Evolutionary conservation across 108 stramenopile species (phyloP).

Genomic region (Skeletonema tropicum): DNA sequence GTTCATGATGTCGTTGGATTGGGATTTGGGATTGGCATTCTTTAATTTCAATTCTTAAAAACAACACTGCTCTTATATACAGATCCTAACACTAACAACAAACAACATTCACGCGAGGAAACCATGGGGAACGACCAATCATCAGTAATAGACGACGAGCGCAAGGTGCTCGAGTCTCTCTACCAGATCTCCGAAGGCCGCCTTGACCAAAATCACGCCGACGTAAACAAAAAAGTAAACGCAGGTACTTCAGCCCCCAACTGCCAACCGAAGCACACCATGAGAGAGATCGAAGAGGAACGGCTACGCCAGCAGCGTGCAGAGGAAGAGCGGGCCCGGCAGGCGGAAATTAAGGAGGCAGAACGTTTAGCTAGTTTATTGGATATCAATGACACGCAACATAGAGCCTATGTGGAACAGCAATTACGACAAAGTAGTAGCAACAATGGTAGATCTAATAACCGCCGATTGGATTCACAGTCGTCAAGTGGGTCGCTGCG

Average conservation of each 20-base stretch:
- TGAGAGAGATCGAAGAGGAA: conserved; percentile 30
- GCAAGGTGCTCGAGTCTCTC: conserved; percentile 42
- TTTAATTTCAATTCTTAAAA: too few relatives aligned
- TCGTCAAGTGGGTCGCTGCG: conserved; percentile 15
- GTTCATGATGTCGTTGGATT: too few relatives aligned
- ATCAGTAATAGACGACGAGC: conserved; percentile 45
- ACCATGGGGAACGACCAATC: conserved; percentile 51
- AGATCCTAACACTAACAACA: too few relatives aligned
- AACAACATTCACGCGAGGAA: neutral
- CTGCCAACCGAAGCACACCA: conserved; percentile 80
- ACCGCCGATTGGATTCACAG: conserved; percentile 17
- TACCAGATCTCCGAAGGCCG: conserved; percentile 46
- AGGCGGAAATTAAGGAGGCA: conserved; percentile 32
- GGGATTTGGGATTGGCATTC: too few relatives aligned
- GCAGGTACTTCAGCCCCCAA: conserved; percentile 74
- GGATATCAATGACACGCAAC: conserved; percentile 39
- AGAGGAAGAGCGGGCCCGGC: conserved; percentile 16
- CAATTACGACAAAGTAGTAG: neutral
- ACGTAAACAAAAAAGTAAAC: conserved; percentile 70
- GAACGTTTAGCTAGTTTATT: conserved; percentile 36
- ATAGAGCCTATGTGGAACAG: conserved; percentile 24
- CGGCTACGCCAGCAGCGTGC: conserved; percentile 2
- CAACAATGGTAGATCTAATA: conserved; percentile 7
- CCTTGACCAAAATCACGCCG: conserved; percentile 40
- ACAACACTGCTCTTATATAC: too few relatives aligned